Evolutionary conservation across 2,329 filamentous ascomycete species (phyloP).

Genomic region (Cercospora citrullina): DNA sequence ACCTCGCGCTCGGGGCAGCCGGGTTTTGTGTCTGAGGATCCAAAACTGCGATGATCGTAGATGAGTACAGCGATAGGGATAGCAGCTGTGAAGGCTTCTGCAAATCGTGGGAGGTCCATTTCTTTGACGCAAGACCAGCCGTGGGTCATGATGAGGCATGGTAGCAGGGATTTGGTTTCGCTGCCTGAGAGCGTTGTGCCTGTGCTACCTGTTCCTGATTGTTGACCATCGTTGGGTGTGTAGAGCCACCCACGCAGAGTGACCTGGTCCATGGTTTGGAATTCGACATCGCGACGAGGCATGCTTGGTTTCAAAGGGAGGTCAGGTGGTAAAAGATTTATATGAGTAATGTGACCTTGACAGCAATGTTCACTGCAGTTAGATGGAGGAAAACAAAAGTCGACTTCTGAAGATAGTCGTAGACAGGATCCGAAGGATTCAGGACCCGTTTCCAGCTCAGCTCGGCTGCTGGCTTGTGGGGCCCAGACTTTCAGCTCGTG

Average conservation of each 20-base stretch:
- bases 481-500: not conserved
- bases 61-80: slow-evolving; percentile 1
- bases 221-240: not conserved
- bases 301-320: not conserved
- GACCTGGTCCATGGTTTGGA: not conserved
- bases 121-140: slow-evolving; percentile 6
- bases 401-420: not conserved
- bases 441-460: not conserved
- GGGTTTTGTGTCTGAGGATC: not conserved
- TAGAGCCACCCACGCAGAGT: slow-evolving; percentile 2
- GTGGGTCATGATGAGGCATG: slow-evolving; percentile 4
- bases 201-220: not conserved
- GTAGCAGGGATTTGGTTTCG: not conserved
- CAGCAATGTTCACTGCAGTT: not conserved
- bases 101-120: slow-evolving; percentile 1
- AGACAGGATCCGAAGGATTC: not conserved
- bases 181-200: not conserved
- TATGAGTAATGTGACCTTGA: not conserved
- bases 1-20: not conserved
- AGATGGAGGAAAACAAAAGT: not conserved
- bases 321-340: not conserved
- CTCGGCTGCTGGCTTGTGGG: not conserved
- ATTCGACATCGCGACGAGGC: not conserved
- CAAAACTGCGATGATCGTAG: slow-evolving; percentile 3
- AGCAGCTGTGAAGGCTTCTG: not conserved